Evolutionary conservation across 2,329 filamentous ascomycete species (phyloP).

Genomic region (Cordyceps farinosa): DNA sequence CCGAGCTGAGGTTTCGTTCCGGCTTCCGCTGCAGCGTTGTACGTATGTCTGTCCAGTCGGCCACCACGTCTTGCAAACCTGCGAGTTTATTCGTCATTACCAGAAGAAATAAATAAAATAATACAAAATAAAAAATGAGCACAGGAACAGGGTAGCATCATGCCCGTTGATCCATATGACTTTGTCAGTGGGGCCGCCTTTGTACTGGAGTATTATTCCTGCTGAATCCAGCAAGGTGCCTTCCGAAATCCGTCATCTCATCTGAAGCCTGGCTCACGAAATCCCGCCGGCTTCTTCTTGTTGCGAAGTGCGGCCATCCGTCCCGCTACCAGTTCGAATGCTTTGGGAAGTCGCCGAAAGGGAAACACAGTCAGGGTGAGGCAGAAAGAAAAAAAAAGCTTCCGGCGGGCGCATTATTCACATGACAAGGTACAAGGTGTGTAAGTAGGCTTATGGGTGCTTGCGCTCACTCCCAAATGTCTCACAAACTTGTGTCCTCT

Average conservation of each 20-base stretch:
- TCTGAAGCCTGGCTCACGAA: neutral
- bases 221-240: neutral
- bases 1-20: neutral
- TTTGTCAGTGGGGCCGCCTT: neutral
- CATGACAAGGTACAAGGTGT: neutral
- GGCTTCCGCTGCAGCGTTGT: neutral
- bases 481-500: neutral
- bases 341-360: constrained; percentile 7
- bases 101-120: too few species aligned
- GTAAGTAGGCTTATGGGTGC: neutral
- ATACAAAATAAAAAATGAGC: too few species aligned
- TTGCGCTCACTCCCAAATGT: too few species aligned
- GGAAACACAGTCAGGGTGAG: neutral
- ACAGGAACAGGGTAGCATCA: neutral
- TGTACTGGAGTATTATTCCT: neutral
- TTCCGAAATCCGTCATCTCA: constrained; percentile 2
- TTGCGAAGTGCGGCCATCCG: neutral
- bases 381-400: neutral
- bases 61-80: neutral
- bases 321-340: neutral
- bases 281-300: neutral
- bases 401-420: neutral
- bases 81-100: neutral
- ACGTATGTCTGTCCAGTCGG: neutral
- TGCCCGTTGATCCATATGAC: neutral